Base-by-base conservation (phyloP, 164 flowering plant genomes). In the Annona cherimola region DNA sequence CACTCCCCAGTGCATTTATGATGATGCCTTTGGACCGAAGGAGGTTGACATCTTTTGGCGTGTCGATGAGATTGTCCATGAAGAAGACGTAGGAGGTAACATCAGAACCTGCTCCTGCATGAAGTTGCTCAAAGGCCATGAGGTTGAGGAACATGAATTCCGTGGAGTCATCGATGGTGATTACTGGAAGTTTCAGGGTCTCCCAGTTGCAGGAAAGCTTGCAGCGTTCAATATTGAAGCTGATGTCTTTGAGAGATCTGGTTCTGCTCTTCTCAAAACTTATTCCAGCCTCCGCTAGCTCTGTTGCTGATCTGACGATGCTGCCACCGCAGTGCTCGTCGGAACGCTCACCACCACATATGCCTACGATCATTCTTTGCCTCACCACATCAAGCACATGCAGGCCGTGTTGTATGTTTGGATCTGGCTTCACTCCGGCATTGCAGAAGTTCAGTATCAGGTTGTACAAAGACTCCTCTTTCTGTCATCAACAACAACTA, bases 51-150 rank as follows among this genome's bases (percentile, higher is more conserved):
- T 85, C 92, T 69, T 63, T 79, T 0, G 77, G 81, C 2, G 76
- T 73, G 71, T 85, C 86, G 11, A 88, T 82, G 63, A 88, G 74
- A 74, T 80, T 79, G 75, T 85, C 87, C 88, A 88, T 88, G 77
- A 88, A 83, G 43, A 62, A 71, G 2, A 86, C 71, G 74, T 80
- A 86, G 4, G 86, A 79, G 0, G 90, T 82, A 35, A 85, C 81
- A 60, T 82, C 86, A 6, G 79, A 78, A 35, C 89, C 90, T 0
- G 78, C 83, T 16, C 86, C 87, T 1, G 77, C 85, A 55, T 88
- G 88, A 67, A 79, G 80, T 1, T 88, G 74, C 76, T 88, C 92
- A 40, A 78, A 86, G 0, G 90, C 90, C n/a, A 88, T 81, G 5
- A 84, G 84, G 72, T 88, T 88, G n/a, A 86, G 76, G 74, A 81